phyloP scores from a whole-genome alignment of 176 grass and related monocot genomes.

The Themeda triandra region DNA sequence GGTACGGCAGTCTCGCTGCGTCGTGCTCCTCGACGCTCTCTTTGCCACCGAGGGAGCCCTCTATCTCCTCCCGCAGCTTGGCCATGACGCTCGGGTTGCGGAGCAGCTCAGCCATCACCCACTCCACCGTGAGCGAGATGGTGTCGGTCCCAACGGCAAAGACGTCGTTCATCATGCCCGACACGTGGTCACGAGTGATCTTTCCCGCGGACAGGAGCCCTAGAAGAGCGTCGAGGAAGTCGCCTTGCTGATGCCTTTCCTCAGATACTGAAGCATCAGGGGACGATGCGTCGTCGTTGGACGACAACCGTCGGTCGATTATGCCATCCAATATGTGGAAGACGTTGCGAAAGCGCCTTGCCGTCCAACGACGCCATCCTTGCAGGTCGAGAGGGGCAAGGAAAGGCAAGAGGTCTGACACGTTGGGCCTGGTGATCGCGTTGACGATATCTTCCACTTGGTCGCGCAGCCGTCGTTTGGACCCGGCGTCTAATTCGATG shows the following conservation, averaged over 20 bases:
- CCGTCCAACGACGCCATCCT: not conserved
- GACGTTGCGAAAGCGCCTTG: not conserved
- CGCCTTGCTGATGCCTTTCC: not conserved
- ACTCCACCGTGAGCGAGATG: conserved; percentile 27
- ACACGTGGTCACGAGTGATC: conserved; percentile 1
- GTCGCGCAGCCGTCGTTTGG: not conserved
- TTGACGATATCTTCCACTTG: not conserved
- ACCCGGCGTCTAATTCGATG: conserved; percentile 13
- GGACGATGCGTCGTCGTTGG: not conserved
- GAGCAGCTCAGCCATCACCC: conserved; percentile 52
- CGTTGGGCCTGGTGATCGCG: conserved; percentile 1
- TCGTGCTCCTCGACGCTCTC: conserved; percentile 17
- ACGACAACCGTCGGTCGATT: not conserved
- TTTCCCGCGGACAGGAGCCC: conserved; percentile 14
- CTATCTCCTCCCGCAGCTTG: conserved; percentile 22
- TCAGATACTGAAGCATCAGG: too few species aligned
- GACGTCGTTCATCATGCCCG: conserved; percentile 20
- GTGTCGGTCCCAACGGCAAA: conserved; percentile 38
- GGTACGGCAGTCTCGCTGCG: not conserved
- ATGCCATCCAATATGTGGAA: conserved; percentile 19
- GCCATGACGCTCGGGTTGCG: conserved; percentile 30
- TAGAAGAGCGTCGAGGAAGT: conserved; percentile 45
- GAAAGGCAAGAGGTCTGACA: conserved; percentile 43
- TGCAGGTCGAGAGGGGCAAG: conserved; percentile 38
- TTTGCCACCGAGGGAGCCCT: not conserved